Percentiles rank a stretch among this genome's conserved stretches.
Conservation (phyloP, 257 asterid species). For the Voacanga thouarsii region DNA sequence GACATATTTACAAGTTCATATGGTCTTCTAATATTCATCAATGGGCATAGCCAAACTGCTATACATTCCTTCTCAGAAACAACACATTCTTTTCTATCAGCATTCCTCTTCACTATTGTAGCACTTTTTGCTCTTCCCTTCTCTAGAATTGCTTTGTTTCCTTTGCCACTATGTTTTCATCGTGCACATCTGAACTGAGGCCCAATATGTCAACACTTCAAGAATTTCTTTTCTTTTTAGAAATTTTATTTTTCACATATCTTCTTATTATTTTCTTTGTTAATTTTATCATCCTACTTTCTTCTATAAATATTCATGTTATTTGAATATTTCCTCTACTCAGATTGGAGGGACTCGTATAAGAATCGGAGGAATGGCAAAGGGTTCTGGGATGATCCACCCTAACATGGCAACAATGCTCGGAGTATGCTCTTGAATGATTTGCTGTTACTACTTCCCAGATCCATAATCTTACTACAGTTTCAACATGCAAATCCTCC, state of each 20-base stretch:
- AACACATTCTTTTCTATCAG: background rate
- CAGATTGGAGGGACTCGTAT: conserved; percentile 72
- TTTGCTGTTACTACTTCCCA: conserved; percentile 9
- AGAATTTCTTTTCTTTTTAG: background rate
- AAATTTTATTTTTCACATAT: background rate
- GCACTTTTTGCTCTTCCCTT: background rate
- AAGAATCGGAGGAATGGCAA: conserved; percentile 93
- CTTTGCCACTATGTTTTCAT: background rate
- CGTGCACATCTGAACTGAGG: background rate
- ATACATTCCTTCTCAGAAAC: background rate
- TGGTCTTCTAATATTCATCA: background rate
- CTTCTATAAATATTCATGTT: background rate
- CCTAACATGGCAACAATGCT: conserved; percentile 99
- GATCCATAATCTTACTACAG: conserved; percentile 11
- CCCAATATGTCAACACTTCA: background rate
- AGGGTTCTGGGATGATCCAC: conserved; percentile 99
- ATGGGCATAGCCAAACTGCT: background rate
- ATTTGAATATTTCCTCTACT: conserved; percentile 10
- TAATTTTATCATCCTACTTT: background rate
- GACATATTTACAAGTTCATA: background rate
- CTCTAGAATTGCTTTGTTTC: background rate
- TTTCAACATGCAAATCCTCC: conserved; percentile 26
- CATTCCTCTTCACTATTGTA: background rate
- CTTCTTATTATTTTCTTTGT: background rate
- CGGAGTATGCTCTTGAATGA: conserved; percentile 51